Evolutionary conservation across 768 basidiomycete species (phyloP).

Genomic region (Suillus cothurnatus): DNA sequence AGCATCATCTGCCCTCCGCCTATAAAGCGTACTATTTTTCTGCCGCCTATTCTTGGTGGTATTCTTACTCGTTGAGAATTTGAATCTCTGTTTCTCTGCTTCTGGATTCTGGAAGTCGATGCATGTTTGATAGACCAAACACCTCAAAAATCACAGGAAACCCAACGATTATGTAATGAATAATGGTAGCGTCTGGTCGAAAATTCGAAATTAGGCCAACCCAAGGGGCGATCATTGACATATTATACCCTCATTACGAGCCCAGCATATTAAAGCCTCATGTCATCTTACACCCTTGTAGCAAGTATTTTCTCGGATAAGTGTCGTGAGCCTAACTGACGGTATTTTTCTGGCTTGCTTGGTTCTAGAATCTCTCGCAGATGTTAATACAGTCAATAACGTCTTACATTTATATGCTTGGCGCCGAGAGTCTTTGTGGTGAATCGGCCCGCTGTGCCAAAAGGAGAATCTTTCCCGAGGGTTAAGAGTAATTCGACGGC

Average conservation of each 20-base stretch:
- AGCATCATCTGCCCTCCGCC: background rate
- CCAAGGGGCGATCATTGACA: background rate
- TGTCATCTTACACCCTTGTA: background rate
- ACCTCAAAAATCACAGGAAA: too few relatives aligned
- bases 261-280: background rate
- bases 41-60: background rate
- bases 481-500: background rate
- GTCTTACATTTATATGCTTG: background rate
- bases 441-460: background rate
- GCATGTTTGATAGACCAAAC: background rate
- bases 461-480: background rate
- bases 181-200: background rate
- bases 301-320: background rate
- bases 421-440: background rate
- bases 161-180: background rate
- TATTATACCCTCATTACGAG: background rate
- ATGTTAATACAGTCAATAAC: background rate
- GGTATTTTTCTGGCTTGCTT: background rate
- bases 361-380: background rate
- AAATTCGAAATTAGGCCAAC: background rate
- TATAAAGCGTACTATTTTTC: background rate
- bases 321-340: background rate
- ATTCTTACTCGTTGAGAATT: background rate
- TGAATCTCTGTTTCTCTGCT: background rate
- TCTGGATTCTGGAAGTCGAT: background rate